Evolutionary conservation across 2,329 filamentous ascomycete genomes (phyloP).

Genomic region (Tolypocladium tropicale): DNA sequence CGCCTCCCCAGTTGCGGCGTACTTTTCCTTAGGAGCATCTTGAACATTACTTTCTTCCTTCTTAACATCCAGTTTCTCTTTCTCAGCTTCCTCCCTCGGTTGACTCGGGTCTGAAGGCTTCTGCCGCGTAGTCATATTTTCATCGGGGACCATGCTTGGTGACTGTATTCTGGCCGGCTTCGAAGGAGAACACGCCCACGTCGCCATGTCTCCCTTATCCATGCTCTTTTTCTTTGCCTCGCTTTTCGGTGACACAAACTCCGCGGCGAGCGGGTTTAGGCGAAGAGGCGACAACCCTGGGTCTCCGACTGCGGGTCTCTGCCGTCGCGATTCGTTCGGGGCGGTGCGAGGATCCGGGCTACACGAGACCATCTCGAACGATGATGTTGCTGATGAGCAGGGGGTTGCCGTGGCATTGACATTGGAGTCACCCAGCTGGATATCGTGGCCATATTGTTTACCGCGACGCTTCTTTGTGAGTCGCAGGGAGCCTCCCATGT

Average conservation of each 20-base stretch:
- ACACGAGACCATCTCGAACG: background rate
- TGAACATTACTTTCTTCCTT: background rate
- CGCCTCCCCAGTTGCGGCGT: background rate
- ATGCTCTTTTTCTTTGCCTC: background rate
- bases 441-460: constrained; percentile 2
- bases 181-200: background rate
- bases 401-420: background rate
- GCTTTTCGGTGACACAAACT: background rate
- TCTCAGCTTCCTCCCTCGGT: background rate
- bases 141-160: background rate
- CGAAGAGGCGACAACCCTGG: background rate
- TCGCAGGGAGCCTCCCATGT: constrained; percentile 22
- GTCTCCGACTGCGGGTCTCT: background rate
- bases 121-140: background rate
- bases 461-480: constrained; percentile 18
- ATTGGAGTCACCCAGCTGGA: background rate
- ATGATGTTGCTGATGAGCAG: constrained; percentile 1
- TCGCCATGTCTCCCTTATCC: background rate
- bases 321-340: background rate
- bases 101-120: background rate
- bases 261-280: constrained; percentile 1
- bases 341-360: background rate
- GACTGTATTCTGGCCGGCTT: background rate
- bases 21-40: background rate
- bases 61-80: background rate